Evolutionary conservation across 192 early-diverging fungal species (phyloP).

Genomic region (Radiomyces spectabilis): DNA sequence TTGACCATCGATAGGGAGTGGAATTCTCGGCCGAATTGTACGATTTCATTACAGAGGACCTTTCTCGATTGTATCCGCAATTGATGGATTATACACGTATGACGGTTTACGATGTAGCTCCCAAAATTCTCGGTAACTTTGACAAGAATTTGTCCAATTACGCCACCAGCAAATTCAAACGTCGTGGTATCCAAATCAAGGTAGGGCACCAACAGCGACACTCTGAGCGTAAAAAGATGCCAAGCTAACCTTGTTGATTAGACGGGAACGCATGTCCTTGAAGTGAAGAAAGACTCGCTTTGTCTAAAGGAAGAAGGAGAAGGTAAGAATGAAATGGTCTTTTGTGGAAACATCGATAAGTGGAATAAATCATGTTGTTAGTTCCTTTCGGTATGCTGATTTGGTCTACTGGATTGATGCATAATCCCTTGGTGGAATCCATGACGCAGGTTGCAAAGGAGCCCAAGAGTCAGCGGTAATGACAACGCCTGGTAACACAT

Average conservation of each 20-base stretch:
- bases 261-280: slow-evolving; percentile 21
- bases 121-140: slow-evolving; percentile 71
- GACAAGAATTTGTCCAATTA: slow-evolving; percentile 67
- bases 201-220: slow-evolving; percentile 47
- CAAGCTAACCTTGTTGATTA: not conserved
- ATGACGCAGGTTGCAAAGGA: slow-evolving; percentile 35
- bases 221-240: not conserved
- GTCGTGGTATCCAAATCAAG: slow-evolving; percentile 70
- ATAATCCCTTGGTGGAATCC: slow-evolving; percentile 48
- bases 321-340: slow-evolving; percentile 12
- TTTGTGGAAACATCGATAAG: not conserved
- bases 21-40: slow-evolving; percentile 70
- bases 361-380: not conserved
- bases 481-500: no score
- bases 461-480: slow-evolving; percentile 16
- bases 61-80: slow-evolving; percentile 64
- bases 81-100: slow-evolving; percentile 45
- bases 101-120: slow-evolving; percentile 70
- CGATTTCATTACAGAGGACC: slow-evolving; percentile 80
- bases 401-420: slow-evolving; percentile 71
- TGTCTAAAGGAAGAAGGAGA: slow-evolving; percentile 40
- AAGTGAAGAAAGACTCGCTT: slow-evolving; percentile 49
- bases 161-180: slow-evolving; percentile 62
- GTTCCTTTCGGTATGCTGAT: slow-evolving; percentile 64
- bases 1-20: slow-evolving; percentile 34